Evolutionary conservation across 208 protist genomes (phyloP).

Genomic region (Crithidia acanthocephali): DNA sequence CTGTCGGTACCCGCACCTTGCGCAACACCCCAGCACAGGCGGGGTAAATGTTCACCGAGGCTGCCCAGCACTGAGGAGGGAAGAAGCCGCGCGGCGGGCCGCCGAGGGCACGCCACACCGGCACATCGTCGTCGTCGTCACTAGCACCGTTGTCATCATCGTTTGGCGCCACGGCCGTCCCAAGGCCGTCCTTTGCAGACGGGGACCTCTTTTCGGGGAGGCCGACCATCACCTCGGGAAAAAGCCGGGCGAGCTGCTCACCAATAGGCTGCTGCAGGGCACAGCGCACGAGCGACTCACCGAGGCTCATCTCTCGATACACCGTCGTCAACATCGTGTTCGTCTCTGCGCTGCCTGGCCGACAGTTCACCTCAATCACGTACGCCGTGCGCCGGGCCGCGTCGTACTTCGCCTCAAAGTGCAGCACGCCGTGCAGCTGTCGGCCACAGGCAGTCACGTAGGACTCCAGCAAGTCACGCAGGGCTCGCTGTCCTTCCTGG

Average conservation of each 20-base stretch:
- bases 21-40: constrained; percentile 33
- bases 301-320: constrained; percentile 66
- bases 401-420: constrained; percentile 91
- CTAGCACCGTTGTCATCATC: background rate
- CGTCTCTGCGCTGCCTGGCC: constrained; percentile 84
- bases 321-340: constrained; percentile 60
- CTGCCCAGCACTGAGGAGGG: constrained; percentile 37
- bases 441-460: constrained; percentile 43
- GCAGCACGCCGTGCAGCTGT: constrained; percentile 65
- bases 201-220: background rate
- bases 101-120: constrained; percentile 34
- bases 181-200: too few species aligned
- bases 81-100: constrained; percentile 41
- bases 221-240: constrained; percentile 27
- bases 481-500: constrained; percentile 26
- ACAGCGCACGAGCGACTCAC: constrained; percentile 71
- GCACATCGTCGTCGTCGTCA: background rate
- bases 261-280: constrained; percentile 51
- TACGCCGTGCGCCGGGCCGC: constrained; percentile 36
- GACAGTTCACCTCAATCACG: constrained; percentile 88
- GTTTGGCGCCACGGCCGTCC: too few species aligned
- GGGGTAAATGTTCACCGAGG: constrained; percentile 81
- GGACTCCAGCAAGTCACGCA: constrained; percentile 53
- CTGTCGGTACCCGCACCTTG: constrained; percentile 33
- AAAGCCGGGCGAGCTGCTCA: constrained; percentile 44